These are phyloP conservation scores for Solanum hybrid DNA, from an alignment of 305 asterid genomes.

Conservation along the genomic window DNA sequence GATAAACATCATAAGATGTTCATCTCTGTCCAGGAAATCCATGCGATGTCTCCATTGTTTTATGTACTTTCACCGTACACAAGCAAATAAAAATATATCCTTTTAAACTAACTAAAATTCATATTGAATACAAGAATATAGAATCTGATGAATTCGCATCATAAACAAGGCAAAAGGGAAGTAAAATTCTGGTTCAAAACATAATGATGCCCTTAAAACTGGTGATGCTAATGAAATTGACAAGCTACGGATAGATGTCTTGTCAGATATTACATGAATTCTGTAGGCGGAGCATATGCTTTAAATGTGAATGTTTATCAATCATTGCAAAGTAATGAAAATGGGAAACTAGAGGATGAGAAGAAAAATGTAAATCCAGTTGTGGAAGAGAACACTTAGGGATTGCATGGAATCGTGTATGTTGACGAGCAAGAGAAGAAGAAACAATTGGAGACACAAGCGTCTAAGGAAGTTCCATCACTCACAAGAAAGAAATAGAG, in stretches of 20 bases:
- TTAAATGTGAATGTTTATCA: not conserved
- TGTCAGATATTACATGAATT: conserved; percentile 7
- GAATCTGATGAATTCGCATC: no score
- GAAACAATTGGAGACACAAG: conserved; percentile 21
- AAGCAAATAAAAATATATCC: no score
- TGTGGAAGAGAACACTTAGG: conserved; percentile 3
- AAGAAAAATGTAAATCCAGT: not conserved
- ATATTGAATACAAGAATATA: no score
- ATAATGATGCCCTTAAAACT: conserved; percentile 24
- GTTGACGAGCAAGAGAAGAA: conserved; percentile 27
- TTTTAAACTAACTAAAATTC: no score
- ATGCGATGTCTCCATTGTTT: no score
- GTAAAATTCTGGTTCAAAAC: no score
- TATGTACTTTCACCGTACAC: no score
- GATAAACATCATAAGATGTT: no score
- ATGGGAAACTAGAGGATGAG: not conserved
- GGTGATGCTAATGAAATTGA: conserved; percentile 11
- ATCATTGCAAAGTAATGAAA: not conserved
- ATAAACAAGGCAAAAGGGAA: no score
- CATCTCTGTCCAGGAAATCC: no score
- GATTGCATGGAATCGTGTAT: conserved; percentile 4
- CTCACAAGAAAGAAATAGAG: conserved; percentile 28
- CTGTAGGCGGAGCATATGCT: not conserved
- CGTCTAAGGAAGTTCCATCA: conserved; percentile 32
- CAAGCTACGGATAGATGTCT: conserved; percentile 8